Percentiles rank a stretch among this genome's conserved stretches.
phyloP scores from a whole-genome alignment of 305 asterid genomes.

The Solanum hybrid region DNA sequence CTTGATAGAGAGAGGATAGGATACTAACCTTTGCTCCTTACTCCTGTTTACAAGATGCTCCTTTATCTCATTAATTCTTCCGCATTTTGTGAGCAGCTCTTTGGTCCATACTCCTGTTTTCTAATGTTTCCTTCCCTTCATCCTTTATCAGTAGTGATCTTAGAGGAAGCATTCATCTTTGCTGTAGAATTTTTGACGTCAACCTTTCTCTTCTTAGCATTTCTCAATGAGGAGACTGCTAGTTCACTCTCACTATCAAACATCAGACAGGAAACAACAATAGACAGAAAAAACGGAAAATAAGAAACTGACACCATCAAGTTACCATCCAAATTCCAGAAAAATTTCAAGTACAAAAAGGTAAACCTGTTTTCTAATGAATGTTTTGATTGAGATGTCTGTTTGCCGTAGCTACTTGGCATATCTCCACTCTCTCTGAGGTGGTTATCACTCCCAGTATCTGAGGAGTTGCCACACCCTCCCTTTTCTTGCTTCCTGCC shows the following conservation, averaged over 20 bases:
- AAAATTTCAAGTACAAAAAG: not conserved
- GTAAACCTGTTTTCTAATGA: conserved; percentile 49
- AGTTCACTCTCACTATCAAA: conserved; percentile 48
- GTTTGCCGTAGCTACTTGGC: conserved; percentile 20
- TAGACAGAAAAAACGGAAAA: conserved; percentile 4
- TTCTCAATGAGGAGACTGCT: conserved; percentile 23
- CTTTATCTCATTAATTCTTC: conserved; percentile 62
- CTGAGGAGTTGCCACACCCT: conserved; percentile 4
- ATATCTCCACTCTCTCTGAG: conserved; percentile 25
- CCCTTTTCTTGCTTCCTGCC: conserved; percentile 27
- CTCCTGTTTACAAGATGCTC: conserved; percentile 62
- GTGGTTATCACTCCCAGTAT: conserved; percentile 6
- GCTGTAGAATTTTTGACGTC: conserved; percentile 28
- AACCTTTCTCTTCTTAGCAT: conserved; percentile 41
- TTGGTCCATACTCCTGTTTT: conserved; percentile 46
- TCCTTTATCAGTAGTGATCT: conserved; percentile 59
- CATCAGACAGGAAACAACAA: conserved; percentile 16
- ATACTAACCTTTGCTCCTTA: conserved; percentile 61
- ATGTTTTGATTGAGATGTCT: conserved; percentile 23
- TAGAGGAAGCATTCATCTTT: conserved; percentile 38
- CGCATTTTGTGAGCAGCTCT: conserved; percentile 61
- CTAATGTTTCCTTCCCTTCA: conserved; percentile 63
- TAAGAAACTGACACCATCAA: not conserved
- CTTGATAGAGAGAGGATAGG: conserved; percentile 16
- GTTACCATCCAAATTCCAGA: conserved; percentile 6